Percentiles rank a stretch among this genome's conserved stretches.
phyloP scores from a whole-genome alignment of 352 stramenopile species.

The Pythium dissimile region DNA sequence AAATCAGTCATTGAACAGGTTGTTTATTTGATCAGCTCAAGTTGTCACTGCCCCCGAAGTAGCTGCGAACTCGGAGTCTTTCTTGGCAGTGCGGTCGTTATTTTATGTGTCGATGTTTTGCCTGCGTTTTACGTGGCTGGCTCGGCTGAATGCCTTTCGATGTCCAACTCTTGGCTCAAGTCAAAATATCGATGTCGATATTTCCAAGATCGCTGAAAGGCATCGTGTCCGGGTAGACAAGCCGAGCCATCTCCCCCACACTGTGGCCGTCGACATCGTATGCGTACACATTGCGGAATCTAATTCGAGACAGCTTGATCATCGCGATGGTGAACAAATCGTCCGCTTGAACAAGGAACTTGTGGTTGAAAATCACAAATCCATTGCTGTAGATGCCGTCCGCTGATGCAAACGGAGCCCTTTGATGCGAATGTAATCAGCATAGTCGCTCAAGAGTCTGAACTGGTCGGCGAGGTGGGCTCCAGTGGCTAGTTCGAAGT shows the following conservation, averaged over 20 bases:
- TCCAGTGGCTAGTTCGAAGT: slow-evolving; percentile 30
- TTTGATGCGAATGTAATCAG: slow-evolving; percentile 25
- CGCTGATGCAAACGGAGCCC: slow-evolving; percentile 32
- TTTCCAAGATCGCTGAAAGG: slow-evolving; percentile 8
- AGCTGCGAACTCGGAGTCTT: too few species aligned
- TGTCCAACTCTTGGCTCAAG: slow-evolving; percentile 1
- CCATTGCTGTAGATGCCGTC: slow-evolving; percentile 38
- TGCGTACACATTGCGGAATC: slow-evolving; percentile 23
- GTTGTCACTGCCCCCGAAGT: too few species aligned
- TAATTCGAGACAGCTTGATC: slow-evolving; percentile 22
- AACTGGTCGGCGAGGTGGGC: slow-evolving; percentile 14
- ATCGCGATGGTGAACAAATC: slow-evolving; percentile 23
- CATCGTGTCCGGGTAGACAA: slow-evolving; percentile 29
- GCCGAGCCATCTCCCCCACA: slow-evolving; percentile 16
- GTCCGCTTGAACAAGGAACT: slow-evolving; percentile 27
- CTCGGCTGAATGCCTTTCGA: neutral
- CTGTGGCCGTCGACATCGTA: slow-evolving; percentile 25
- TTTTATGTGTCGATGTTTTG: slow-evolving; percentile 2
- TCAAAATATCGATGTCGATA: slow-evolving; percentile 26
- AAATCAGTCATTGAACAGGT: too few species aligned
- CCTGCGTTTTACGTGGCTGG: neutral
- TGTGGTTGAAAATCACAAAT: slow-evolving; percentile 34
- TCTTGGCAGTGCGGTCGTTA: slow-evolving; percentile 3
- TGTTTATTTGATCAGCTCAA: too few species aligned
- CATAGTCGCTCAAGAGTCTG: slow-evolving; percentile 6